Percentiles rank a stretch among this genome's conserved stretches.
Conservation (phyloP, 1,284 basidiomycete genomes). For the Rhodotorula glutinis region DNA sequence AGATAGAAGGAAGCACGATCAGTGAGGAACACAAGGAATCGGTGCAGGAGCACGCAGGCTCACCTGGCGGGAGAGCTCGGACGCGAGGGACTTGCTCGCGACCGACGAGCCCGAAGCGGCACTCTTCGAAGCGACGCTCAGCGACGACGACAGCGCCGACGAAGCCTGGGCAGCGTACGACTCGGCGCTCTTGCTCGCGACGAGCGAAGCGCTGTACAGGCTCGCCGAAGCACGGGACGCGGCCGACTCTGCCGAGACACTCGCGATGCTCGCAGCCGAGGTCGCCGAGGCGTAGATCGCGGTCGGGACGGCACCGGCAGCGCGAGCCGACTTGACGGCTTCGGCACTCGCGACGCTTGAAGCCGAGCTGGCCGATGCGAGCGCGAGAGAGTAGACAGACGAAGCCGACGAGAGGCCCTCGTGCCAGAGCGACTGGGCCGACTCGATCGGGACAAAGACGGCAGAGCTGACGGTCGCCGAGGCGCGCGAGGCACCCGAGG, state of each 20-base stretch:
- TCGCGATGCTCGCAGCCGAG: slow-evolving; percentile 33
- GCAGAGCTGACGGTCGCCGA: slow-evolving; percentile 24
- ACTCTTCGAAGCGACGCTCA: slow-evolving; percentile 16
- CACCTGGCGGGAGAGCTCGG: slow-evolving; percentile 13
- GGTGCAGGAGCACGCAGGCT: neutral
- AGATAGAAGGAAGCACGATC: neutral
- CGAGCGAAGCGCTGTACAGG: slow-evolving; percentile 20
- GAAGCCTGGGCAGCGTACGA: slow-evolving; percentile 4
- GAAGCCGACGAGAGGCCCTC: slow-evolving; percentile 27
- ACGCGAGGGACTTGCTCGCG: slow-evolving; percentile 26
- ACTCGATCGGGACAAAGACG: slow-evolving; percentile 28
- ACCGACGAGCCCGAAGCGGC: slow-evolving; percentile 29
- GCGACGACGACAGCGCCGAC: slow-evolving; percentile 15
- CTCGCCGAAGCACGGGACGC: slow-evolving; percentile 29
- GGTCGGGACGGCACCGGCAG: slow-evolving; percentile 11
- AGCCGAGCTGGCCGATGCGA: slow-evolving; percentile 29
- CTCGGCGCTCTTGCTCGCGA: slow-evolving; percentile 22
- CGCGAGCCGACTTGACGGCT: slow-evolving; percentile 5
- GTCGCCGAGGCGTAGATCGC: slow-evolving; percentile 24
- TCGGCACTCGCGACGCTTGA: slow-evolving; percentile 28
- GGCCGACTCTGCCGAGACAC: slow-evolving; percentile 27
- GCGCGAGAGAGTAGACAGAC: slow-evolving; percentile 25
- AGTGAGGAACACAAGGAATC: neutral
- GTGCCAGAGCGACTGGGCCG: slow-evolving; percentile 22
- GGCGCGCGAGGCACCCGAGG: slow-evolving; percentile 10